Evolutionary conservation across 2,329 filamentous ascomycete species (phyloP).

Genomic region (Blastomyces percursus): DNA sequence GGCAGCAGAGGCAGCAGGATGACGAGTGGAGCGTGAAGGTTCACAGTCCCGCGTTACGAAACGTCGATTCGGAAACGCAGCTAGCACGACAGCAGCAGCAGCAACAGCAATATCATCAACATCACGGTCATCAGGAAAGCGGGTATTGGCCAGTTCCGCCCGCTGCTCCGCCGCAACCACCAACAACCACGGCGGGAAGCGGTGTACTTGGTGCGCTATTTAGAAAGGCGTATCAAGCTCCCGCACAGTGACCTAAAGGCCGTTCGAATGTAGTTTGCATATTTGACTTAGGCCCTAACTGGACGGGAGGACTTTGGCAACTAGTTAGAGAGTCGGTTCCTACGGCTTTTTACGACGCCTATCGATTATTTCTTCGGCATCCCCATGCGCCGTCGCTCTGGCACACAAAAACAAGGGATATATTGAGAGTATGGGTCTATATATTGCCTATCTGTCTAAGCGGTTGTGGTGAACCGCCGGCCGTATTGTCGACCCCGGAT

Average conservation of each 20-base stretch:
- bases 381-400: neutral
- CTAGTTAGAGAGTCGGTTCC: neutral
- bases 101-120: neutral
- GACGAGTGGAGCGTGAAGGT: conserved; percentile 41
- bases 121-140: neutral
- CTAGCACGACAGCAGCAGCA: neutral
- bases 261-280: conserved; percentile 9
- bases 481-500: conserved; percentile 7
- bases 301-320: neutral
- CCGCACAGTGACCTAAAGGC: conserved; percentile 5
- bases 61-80: conserved; percentile 13
- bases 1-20: conserved; percentile 43
- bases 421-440: neutral
- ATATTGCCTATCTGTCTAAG: neutral
- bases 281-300: neutral
- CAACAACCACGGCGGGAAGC: conserved; percentile 10
- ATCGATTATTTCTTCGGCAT: neutral
- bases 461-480: conserved; percentile 3
- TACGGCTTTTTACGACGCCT: neutral
- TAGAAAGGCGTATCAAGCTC: conserved; percentile 28
- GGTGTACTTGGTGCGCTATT: conserved; percentile 36
- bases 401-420: conserved; percentile 6
- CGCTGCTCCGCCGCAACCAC: neutral
- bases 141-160: neutral
- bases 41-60: conserved; percentile 27